Evolutionary conservation across 2,329 filamentous ascomycete species (phyloP).

Genomic region (Lachnellula hyalina): DNA sequence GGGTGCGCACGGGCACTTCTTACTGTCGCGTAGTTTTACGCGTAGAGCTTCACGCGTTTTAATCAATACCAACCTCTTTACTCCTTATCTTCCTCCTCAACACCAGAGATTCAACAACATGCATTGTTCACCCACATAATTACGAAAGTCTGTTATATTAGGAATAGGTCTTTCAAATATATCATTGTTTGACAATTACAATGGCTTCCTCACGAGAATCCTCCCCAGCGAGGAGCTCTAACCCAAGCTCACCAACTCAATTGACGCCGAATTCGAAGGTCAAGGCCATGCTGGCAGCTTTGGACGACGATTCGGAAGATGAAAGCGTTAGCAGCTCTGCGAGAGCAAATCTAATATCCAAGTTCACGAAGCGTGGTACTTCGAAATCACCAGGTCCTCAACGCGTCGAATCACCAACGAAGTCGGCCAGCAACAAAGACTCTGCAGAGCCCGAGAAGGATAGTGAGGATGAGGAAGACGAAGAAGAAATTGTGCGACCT

Average conservation of each 20-base stretch:
- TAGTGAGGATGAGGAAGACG: conserved; percentile 29
- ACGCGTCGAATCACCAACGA: conserved; percentile 1
- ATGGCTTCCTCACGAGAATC: conserved; percentile 47
- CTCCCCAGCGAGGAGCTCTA: conserved; percentile 41
- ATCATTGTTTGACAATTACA: conserved; percentile 8
- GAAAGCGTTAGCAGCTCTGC: conserved; percentile 21
- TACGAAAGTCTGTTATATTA: not conserved
- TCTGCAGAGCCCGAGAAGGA: not conserved
- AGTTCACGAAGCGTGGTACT: conserved; percentile 8
- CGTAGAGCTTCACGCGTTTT: conserved; percentile 4
- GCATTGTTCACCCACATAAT: not conserved
- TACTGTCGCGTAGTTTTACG: conserved; percentile 1
- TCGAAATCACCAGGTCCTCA: conserved; percentile 9
- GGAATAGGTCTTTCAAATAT: conserved; percentile 2
- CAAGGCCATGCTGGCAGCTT: conserved; percentile 45
- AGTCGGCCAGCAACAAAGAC: not conserved
- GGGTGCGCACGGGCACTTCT: not conserved
- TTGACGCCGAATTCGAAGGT: conserved; percentile 52
- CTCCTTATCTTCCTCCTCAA: not conserved
- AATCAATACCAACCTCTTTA: not conserved
- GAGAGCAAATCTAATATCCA: conserved; percentile 15
- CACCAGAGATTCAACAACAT: not conserved
- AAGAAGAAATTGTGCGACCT: conserved; percentile 47
- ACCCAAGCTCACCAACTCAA: conserved; percentile 36
- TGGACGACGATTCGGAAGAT: conserved; percentile 45